Percentiles rank a stretch among this genome's conserved stretches.
phyloP scores from a whole-genome alignment of 2,329 filamentous ascomycete genomes.

The Pseudogymnoascus sp. region DNA sequence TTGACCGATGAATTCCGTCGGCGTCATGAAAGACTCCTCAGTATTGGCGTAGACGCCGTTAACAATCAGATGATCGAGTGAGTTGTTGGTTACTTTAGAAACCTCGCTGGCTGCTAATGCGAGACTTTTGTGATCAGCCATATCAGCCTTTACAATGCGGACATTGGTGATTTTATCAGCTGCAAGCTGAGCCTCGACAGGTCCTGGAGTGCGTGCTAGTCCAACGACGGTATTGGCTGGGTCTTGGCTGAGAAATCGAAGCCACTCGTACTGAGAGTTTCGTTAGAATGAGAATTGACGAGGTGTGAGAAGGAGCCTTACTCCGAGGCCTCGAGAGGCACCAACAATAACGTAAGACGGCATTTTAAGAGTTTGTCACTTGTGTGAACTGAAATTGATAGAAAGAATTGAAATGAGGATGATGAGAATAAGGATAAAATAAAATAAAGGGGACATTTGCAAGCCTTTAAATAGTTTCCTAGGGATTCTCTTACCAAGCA shows the following conservation, averaged over 20 bases:
- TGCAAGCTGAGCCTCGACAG: slow-evolving; percentile 35
- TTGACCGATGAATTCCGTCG: slow-evolving; percentile 15
- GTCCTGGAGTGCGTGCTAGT: slow-evolving; percentile 38
- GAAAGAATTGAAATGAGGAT: neutral
- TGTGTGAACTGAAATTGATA: neutral
- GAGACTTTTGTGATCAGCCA: slow-evolving; percentile 3
- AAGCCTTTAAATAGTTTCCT: neutral
- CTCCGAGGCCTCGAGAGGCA: neutral
- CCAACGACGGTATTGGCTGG: slow-evolving; percentile 38
- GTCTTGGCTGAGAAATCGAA: slow-evolving; percentile 37
- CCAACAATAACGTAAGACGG: slow-evolving; percentile 8
- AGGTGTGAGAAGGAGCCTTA: neutral
- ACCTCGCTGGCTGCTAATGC: slow-evolving; percentile 5
- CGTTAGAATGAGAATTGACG: neutral
- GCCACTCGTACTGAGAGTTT: slow-evolving; percentile 37
- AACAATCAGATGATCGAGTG: slow-evolving; percentile 20
- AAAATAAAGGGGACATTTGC: neutral
- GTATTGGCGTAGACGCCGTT: slow-evolving; percentile 24
- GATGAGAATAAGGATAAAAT: neutral
- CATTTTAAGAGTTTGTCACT: neutral
- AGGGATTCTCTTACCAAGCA: neutral
- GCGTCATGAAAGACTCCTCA: slow-evolving; percentile 13
- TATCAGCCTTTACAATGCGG: neutral
- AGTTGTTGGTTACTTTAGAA: slow-evolving; percentile 20
- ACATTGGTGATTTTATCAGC: slow-evolving; percentile 11